Percentiles rank a stretch among this genome's conserved stretches.
Conservation (phyloP, 1,284 basidiomycete genomes). For the Pyrrhoderma lamaoense region DNA sequence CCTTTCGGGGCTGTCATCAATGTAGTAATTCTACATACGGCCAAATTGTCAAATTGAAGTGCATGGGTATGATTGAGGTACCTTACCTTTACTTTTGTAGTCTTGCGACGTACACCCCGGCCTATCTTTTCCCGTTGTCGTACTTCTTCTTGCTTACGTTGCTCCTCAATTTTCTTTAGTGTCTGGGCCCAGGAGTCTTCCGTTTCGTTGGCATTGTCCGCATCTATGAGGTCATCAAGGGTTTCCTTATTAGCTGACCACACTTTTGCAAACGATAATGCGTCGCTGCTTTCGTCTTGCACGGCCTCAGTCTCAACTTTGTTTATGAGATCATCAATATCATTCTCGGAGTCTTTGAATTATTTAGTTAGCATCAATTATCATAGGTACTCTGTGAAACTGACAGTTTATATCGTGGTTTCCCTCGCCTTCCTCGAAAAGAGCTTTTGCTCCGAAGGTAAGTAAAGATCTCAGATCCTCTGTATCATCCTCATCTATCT, state of each 20-base stretch:
- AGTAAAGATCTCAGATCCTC: slow-evolving; percentile 76
- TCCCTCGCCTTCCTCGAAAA: slow-evolving; percentile 53
- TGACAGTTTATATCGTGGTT: slow-evolving; percentile 64
- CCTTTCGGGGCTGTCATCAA: slow-evolving; percentile 15
- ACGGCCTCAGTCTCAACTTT: slow-evolving; percentile 72
- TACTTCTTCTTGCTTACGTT: slow-evolving; percentile 33
- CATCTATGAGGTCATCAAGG: slow-evolving; percentile 59
- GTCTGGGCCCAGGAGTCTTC: slow-evolving; percentile 75
- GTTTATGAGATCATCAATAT: slow-evolving; percentile 77
- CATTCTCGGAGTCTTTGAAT: slow-evolving; percentile 55
- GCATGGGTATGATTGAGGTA: neutral
- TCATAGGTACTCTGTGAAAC: too few relatives aligned
- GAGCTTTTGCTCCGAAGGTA: slow-evolving; percentile 72
- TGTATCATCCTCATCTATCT: slow-evolving; percentile 73
- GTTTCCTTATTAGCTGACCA: slow-evolving; percentile 74
- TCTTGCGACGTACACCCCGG: slow-evolving; percentile 63
- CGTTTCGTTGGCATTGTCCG: slow-evolving; percentile 37
- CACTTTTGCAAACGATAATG: slow-evolving; percentile 81
- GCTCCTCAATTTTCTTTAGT: slow-evolving; percentile 54
- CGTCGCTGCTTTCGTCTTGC: slow-evolving; percentile 37
- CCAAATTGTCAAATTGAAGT: neutral
- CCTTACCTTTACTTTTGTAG: slow-evolving; percentile 39
- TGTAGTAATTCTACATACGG: neutral
- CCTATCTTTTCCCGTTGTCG: slow-evolving; percentile 49
- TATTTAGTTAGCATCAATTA: too few relatives aligned